These are phyloP conservation scores for Coniosporium apollinis DNA, from an alignment of 495 filamentous ascomycete species.

Conservation along the genomic window DNA sequence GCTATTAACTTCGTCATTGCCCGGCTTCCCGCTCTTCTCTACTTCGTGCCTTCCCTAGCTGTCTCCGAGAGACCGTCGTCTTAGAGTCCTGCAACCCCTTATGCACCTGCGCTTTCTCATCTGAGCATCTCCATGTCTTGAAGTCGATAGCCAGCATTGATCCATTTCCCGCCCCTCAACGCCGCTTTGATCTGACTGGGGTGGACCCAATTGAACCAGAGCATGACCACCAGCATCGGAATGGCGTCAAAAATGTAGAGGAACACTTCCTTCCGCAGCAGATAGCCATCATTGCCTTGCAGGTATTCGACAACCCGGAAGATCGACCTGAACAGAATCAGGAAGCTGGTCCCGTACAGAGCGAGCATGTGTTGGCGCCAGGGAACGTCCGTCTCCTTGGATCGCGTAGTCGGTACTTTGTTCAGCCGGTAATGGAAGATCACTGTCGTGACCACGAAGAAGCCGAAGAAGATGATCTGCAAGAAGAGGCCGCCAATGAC, in stretches of 20 bases:
- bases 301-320: constrained; percentile 28
- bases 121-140: too few relatives aligned
- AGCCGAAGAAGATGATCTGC: constrained; percentile 7
- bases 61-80: too few relatives aligned
- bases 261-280: constrained; percentile 10
- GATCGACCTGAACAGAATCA: constrained; percentile 27
- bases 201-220: constrained; percentile 31
- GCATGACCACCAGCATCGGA: constrained; percentile 38
- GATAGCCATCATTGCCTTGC: constrained; percentile 10
- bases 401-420: constrained; percentile 3
- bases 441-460: constrained; percentile 6
- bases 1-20: too few relatives aligned
- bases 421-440: constrained; percentile 7
- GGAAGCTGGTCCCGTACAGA: constrained; percentile 24
- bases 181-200: constrained; percentile 18
- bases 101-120: too few relatives aligned
- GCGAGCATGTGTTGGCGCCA: constrained; percentile 22
- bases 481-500: constrained; percentile 11
- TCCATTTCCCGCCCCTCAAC: too few relatives aligned
- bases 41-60: too few relatives aligned
- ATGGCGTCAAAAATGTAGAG: constrained; percentile 40
- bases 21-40: too few relatives aligned
- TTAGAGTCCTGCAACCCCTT: too few relatives aligned
- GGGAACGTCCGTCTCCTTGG: constrained; percentile 4
- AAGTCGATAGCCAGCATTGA: too few relatives aligned